These are phyloP conservation scores for Malbranchea zuffiana DNA, from an alignment of 2,329 filamentous ascomycete species.

Conservation along the genomic window DNA sequence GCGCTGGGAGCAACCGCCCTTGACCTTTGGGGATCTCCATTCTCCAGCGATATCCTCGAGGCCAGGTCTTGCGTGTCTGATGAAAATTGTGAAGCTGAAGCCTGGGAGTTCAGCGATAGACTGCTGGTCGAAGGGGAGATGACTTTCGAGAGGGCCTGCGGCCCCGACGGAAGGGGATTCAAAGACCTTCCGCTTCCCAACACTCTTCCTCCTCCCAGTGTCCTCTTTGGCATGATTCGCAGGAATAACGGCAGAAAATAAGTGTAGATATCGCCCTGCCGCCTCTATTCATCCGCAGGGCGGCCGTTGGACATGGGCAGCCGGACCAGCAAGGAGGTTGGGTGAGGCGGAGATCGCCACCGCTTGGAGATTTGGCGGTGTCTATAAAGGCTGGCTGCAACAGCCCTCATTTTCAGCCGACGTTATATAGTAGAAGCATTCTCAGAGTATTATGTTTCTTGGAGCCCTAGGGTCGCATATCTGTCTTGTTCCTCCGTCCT, in stretches of 20 bases:
- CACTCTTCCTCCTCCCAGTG: conserved; percentile 84
- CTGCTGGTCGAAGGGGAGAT: conserved; percentile 60
- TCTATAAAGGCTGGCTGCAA: no score
- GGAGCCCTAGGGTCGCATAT: no score
- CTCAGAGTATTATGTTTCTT: no score
- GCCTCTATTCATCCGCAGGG: no score
- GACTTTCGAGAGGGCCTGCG: conserved; percentile 32
- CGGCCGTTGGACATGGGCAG: no score
- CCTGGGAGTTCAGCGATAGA: conserved; percentile 64
- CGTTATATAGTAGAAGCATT: no score
- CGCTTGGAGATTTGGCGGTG: no score
- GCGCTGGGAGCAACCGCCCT: conserved; percentile 41
- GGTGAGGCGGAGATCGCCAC: no score
- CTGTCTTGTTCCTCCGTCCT: no score
- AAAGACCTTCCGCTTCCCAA: conserved; percentile 77
- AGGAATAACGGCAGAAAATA: conserved; percentile 7
- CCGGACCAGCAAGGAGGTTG: no score
- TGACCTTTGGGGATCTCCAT: conserved; percentile 39
- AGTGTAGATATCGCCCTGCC: no score
- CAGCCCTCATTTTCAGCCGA: no score
- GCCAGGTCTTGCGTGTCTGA: conserved; percentile 66
- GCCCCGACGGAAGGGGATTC: conserved; percentile 45
- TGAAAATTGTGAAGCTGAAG: conserved; percentile 59
- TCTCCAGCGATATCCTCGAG: conserved; percentile 65
- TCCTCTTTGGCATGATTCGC: conserved; percentile 62